phyloP scores from a whole-genome alignment of 108 stramenopile species.

The Nitzschia sp. region DNA sequence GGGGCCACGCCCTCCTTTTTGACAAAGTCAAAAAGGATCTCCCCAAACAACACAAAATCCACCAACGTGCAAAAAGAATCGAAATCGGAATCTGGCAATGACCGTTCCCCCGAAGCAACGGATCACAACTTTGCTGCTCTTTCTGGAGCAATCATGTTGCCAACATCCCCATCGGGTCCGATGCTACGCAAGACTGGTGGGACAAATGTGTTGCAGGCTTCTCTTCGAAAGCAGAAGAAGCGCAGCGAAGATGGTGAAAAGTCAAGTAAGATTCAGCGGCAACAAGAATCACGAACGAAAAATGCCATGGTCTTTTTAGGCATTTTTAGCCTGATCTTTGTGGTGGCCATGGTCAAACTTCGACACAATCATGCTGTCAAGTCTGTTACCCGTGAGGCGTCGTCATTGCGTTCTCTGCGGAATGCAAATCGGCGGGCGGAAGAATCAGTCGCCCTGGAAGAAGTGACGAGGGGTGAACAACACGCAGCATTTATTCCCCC shows the following conservation, averaged over 20 bases:
- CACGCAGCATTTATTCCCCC: conserved; percentile 45
- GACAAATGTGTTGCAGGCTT: not conserved
- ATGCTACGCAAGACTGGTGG: not conserved
- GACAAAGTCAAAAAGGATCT: too few relatives aligned
- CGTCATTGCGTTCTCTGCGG: not conserved
- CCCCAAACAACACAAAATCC: too few relatives aligned
- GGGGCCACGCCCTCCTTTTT: too few relatives aligned
- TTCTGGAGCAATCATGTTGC: too few relatives aligned
- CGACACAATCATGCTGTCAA: conserved; percentile 21
- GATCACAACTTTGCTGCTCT: too few relatives aligned
- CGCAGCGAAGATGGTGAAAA: conserved; percentile 13
- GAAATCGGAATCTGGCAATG: too few relatives aligned
- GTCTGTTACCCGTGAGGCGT: not conserved
- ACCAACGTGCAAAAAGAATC: too few relatives aligned
- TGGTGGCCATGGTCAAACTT: conserved; percentile 19
- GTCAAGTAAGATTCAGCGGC: conserved; percentile 24
- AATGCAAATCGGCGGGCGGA: not conserved
- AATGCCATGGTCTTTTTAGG: conserved; percentile 7
- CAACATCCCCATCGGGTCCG: not conserved
- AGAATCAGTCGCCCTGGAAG: not conserved
- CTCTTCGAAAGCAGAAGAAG: not conserved
- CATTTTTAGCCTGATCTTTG: conserved; percentile 15
- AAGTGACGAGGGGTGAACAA: not conserved
- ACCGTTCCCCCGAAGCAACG: too few relatives aligned
- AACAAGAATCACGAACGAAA: conserved; percentile 11